Evolutionary conservation across 768 basidiomycete species (phyloP).

Genomic region (Naganishia antarctica): DNA sequence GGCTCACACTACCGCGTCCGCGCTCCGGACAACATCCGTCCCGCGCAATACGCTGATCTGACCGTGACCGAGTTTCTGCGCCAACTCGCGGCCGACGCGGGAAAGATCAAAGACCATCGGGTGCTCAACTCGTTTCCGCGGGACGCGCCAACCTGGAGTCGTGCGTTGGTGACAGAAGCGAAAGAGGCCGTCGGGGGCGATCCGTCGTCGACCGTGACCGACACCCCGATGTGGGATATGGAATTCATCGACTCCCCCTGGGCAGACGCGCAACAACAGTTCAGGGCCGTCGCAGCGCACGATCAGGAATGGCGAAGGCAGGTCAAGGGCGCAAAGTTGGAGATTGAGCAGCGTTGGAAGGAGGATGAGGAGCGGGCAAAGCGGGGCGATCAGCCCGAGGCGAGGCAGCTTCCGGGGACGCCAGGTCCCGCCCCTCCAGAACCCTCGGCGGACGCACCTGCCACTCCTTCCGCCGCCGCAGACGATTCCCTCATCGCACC

Average conservation of each 20-base stretch:
- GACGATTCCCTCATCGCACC: neutral
- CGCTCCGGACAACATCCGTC: slow-evolving; percentile 8
- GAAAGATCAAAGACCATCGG: slow-evolving; percentile 7
- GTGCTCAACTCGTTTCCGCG: slow-evolving; percentile 6
- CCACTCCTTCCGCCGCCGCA: neutral
- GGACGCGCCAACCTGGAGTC: slow-evolving; percentile 13
- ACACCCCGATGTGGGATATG: slow-evolving; percentile 8
- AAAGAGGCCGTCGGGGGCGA: neutral
- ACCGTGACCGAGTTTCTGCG: neutral
- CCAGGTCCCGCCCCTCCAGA: neutral
- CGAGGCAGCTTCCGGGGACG: neutral
- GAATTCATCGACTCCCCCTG: slow-evolving; percentile 14
- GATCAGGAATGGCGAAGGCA: slow-evolving; percentile 18
- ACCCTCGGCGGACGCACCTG: neutral
- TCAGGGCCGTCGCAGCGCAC: slow-evolving; percentile 4
- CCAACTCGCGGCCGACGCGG: neutral
- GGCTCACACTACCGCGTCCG: slow-evolving; percentile 9
- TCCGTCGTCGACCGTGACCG: neutral
- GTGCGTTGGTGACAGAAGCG: neutral
- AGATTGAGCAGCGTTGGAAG: slow-evolving; percentile 1
- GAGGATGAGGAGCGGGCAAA: slow-evolving; percentile 14
- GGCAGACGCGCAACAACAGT: slow-evolving; percentile 4
- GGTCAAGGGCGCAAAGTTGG: slow-evolving; percentile 13
- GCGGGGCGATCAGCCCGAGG: neutral
- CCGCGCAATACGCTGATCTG: slow-evolving; percentile 4